phyloP scores from a whole-genome alignment of 1,284 basidiomycete genomes.

The Ceratobasidium theobromae region DNA sequence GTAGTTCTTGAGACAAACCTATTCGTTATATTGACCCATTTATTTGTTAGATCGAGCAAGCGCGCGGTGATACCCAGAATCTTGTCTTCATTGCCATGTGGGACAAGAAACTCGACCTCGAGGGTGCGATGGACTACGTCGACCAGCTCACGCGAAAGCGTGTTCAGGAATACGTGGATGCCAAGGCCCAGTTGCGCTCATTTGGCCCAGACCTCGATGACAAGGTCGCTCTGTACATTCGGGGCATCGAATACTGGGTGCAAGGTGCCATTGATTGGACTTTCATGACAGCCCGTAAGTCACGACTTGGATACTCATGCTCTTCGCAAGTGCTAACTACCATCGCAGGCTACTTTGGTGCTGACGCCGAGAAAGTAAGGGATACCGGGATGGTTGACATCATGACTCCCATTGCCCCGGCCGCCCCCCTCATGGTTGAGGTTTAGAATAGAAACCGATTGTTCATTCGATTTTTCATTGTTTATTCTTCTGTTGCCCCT shows the following conservation, averaged over 20 bases:
- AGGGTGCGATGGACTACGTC: constrained; percentile 48
- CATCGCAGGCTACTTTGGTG: constrained; percentile 28
- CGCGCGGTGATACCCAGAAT: constrained; percentile 54
- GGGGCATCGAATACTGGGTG: constrained; percentile 51
- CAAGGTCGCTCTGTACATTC: constrained; percentile 47
- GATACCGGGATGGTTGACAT: constrained; percentile 28
- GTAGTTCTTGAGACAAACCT: background rate
- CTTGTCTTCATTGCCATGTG: constrained; percentile 53
- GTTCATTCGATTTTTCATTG: constrained; percentile 7
- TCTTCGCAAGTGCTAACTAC: background rate
- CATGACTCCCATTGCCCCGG: constrained; percentile 26
- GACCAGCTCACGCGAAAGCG: constrained; percentile 49
- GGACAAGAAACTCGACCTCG: constrained; percentile 49
- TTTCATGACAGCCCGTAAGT: constrained; percentile 38
- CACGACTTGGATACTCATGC: background rate
- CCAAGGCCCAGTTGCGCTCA: constrained; percentile 48
- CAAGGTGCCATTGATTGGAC: constrained; percentile 55
- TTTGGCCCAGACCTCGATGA: constrained; percentile 49
- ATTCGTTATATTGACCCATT: constrained; percentile 18
- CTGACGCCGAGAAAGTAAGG: constrained; percentile 22
- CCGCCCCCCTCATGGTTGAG: constrained; percentile 21
- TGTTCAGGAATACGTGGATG: constrained; percentile 47
- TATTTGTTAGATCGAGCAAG: constrained; percentile 45
- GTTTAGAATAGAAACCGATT: background rate
- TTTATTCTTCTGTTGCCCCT: background rate